A percentile compares a stretch with the other conserved stretches of the same genome.
Conservation (phyloP, 140 eudicot species). For the Anethum foeniculum region DNA sequence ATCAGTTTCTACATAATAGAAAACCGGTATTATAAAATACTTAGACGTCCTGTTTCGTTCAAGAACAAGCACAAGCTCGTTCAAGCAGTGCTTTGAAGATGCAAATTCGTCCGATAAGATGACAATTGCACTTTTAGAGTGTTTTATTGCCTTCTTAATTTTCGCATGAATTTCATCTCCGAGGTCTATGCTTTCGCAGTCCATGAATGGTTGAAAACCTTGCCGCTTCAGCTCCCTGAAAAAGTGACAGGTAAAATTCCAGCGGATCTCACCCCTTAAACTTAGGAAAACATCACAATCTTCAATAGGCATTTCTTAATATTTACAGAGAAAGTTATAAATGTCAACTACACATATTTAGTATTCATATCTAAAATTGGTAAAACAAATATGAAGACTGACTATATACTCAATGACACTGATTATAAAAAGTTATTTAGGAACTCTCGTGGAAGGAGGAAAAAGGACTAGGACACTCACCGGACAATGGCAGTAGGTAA, state of each 20-base stretch:
- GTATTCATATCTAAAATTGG: too few relatives aligned
- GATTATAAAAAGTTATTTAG: too few relatives aligned
- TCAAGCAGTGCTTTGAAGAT: background rate
- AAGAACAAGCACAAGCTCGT: background rate
- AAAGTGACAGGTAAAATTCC: background rate
- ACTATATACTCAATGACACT: too few relatives aligned
- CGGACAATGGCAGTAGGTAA: too few relatives aligned
- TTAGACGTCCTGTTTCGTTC: background rate
- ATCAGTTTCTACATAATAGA: background rate
- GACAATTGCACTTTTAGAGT: background rate
- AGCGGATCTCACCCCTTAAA: background rate
- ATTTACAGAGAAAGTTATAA: too few relatives aligned
- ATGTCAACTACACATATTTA: too few relatives aligned
- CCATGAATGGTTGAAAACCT: background rate
- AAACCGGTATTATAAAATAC: background rate
- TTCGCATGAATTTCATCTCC: background rate
- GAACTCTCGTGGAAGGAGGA: too few relatives aligned
- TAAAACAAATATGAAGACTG: too few relatives aligned
- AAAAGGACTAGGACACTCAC: too few relatives aligned
- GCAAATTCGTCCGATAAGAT: background rate
- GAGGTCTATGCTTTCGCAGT: background rate
- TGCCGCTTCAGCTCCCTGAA: background rate
- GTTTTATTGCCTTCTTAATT: background rate
- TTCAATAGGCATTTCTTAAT: background rate
- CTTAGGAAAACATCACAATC: background rate